Conservation (phyloP, 768 basidiomycete genomes). For the Daedaleopsis sinensis region DNA sequence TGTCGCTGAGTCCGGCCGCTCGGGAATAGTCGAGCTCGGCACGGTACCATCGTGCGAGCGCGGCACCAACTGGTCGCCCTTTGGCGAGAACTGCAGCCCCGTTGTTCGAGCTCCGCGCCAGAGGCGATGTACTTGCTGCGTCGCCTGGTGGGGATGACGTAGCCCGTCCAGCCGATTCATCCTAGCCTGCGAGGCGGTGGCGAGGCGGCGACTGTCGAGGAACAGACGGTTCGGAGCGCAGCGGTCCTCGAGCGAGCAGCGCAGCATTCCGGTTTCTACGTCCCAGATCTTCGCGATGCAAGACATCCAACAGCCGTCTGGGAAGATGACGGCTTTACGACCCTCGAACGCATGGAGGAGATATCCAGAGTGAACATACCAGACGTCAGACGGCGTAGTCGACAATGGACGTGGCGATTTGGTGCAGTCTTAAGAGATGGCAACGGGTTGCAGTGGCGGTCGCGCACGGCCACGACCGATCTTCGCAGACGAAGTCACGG, state of each 20-base stretch:
- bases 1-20: no score
- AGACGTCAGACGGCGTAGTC: slow-evolving; percentile 28
- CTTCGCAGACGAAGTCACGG: slow-evolving; percentile 23
- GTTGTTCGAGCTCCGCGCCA: slow-evolving; percentile 11
- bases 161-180: slow-evolving; percentile 27
- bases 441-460: slow-evolving; percentile 22
- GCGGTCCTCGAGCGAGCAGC: slow-evolving; percentile 25
- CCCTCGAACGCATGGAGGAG: slow-evolving; percentile 3
- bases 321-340: slow-evolving; percentile 30
- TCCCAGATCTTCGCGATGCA: slow-evolving; percentile 53
- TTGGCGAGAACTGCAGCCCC: slow-evolving; percentile 45
- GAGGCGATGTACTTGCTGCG: slow-evolving; percentile 12
- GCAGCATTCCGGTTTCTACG: slow-evolving; percentile 17
- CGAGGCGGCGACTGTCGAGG: slow-evolving; percentile 27
- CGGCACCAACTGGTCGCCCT: slow-evolving; percentile 45
- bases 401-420: slow-evolving; percentile 26
- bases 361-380: slow-evolving; percentile 23
- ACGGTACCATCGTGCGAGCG: slow-evolving; percentile 40
- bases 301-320: slow-evolving; percentile 46
- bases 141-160: slow-evolving; percentile 22
- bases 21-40: neutral
- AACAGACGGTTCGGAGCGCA: slow-evolving; percentile 22
- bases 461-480: slow-evolving; percentile 20
- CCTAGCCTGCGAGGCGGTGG: slow-evolving; percentile 30
- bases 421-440: slow-evolving; percentile 27